Base-by-base conservation (phyloP, 306 rosid genomes). In the Cyamopsis tetragonoloba region DNA sequence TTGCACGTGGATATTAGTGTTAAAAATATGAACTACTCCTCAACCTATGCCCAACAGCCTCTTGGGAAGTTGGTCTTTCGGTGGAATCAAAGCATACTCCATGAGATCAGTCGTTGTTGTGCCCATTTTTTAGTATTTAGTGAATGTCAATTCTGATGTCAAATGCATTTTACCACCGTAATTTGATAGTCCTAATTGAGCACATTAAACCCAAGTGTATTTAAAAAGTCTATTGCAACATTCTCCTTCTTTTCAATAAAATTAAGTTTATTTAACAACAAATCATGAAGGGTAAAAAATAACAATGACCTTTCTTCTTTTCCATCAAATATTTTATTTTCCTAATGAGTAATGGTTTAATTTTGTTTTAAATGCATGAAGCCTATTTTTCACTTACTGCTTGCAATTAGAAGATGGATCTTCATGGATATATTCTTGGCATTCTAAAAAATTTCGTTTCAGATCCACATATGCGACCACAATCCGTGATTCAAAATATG, bases 391-490 rank as follows among this genome's bases (percentile, higher is more conserved):
- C 38, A 5, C 14, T 66, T 63, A 49, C 14, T 9, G n/a, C 58
- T 58, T 66, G 14, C 13, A 39, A 30, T 60, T 70, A 44, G 42
- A 55, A 23, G 70, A 32, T 38, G 2, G 24, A 53, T 17, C 61
- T 42, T 50, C 34, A 68, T 24, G 74, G 20, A 48, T 12, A 10
- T 23, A 7, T 20, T 24, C 15, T 42, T 62, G 15, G 2, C 62
- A 7, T 69, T 48, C 50, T 80, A 7, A 76, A 23, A 15, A 38
- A 46, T 53, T 26, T 38, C 18, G 18, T 74, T 61, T 27, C 86
- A 92, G 98, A 74, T 89, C 98, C 47, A 92, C 98, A 4, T 92
- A 89, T 92, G 98, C 91, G 4, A 92, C 98, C 31, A 89, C 96
- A 3, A 79, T 82, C 24, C 96, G 98, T 38, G 98, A 92, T 76